phyloP scores from a whole-genome alignment of 164 flowering plant species.

The Houttuynia cordata region DNA sequence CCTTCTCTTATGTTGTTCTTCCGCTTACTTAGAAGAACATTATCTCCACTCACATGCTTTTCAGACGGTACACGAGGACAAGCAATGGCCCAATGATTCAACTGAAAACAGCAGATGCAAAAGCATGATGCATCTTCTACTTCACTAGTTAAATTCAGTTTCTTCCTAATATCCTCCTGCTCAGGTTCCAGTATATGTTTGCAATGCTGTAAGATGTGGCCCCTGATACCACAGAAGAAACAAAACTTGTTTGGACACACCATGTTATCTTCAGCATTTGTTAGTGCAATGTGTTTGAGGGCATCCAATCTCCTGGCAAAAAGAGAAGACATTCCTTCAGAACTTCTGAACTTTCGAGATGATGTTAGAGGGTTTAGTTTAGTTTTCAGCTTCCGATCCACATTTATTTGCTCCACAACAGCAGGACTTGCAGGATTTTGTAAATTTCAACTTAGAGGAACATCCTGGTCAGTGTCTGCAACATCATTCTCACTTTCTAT shows the following conservation, averaged over 20 bases:
- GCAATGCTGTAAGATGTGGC: constrained; percentile 50
- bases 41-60: no score
- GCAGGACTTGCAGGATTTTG: constrained; percentile 10
- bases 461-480: constrained; percentile 10
- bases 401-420: constrained; percentile 11
- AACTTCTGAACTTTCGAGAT: constrained; percentile 22
- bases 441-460: constrained; percentile 7
- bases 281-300: constrained; percentile 36
- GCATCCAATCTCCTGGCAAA: constrained; percentile 70
- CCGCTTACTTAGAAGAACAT: no score
- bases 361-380: constrained; percentile 18
- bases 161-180: constrained; percentile 34
- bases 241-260: constrained; percentile 16
- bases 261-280: constrained; percentile 11
- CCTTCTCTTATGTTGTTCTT: no score
- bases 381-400: constrained; percentile 15
- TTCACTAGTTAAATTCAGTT: constrained; percentile 15
- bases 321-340: constrained; percentile 54
- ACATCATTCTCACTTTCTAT: constrained; percentile 11
- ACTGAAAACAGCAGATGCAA: constrained; percentile 62
- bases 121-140: constrained; percentile 28
- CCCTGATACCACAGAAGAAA: constrained; percentile 60
- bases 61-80: constrained; percentile 46
- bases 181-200: constrained; percentile 35
- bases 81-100: constrained; percentile 60